phyloP scores from a whole-genome alignment of 1,284 basidiomycete genomes.

The Apiotrichum brassicae region DNA sequence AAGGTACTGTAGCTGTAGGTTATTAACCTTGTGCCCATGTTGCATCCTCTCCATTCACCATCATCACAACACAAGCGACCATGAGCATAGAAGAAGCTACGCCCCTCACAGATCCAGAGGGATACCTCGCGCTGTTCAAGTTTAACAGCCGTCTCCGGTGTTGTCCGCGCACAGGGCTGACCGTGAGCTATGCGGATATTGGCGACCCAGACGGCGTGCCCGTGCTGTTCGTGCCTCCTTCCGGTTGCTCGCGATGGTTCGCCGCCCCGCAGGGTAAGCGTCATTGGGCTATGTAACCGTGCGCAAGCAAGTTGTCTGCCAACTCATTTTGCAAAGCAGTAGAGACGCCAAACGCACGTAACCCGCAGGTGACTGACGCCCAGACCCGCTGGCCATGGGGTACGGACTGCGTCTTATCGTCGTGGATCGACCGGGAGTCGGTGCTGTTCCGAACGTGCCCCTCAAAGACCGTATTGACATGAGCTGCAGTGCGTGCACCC shows the following conservation, averaged over 20 bases:
- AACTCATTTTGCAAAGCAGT: too few species aligned
- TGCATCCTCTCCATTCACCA: too few species aligned
- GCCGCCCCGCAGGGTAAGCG: slow-evolving; percentile 37
- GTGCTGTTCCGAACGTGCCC: slow-evolving; percentile 33
- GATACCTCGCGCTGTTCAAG: slow-evolving; percentile 31
- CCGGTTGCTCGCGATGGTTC: slow-evolving; percentile 42
- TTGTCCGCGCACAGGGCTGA: slow-evolving; percentile 34
- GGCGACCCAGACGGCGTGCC: slow-evolving; percentile 38
- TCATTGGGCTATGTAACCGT: too few species aligned
- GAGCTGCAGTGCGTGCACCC: slow-evolving; percentile 27
- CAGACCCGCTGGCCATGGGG: slow-evolving; percentile 35
- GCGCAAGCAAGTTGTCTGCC: too few species aligned
- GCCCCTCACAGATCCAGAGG: slow-evolving; percentile 28
- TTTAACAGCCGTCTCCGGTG: slow-evolving; percentile 28
- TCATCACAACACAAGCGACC: too few species aligned
- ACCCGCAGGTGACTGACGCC: not conserved
- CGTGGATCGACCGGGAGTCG: slow-evolving; percentile 40
- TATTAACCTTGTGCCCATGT: too few species aligned
- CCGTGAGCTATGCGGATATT: slow-evolving; percentile 37
- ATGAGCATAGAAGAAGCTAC: slow-evolving; percentile 18
- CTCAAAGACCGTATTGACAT: slow-evolving; percentile 30
- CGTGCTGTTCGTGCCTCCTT: slow-evolving; percentile 35
- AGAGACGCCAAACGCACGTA: too few species aligned
- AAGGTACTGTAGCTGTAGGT: too few species aligned
- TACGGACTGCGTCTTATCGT: slow-evolving; percentile 39